Conservation (phyloP, 2,329 filamentous ascomycete genomes). For the Nemania sp. region DNA sequence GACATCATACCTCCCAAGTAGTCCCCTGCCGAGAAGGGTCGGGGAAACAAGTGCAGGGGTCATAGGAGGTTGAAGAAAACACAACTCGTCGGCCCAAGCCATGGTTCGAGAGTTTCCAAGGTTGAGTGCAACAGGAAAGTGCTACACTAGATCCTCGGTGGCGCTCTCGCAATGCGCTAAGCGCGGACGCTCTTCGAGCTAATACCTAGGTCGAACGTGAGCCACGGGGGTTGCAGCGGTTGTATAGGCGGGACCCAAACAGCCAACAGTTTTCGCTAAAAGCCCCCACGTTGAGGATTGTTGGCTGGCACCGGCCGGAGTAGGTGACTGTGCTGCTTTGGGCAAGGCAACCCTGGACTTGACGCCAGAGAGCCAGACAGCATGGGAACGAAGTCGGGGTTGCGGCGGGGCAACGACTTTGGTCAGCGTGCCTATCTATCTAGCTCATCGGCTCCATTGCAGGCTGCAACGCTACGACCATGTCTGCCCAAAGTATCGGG, state of each 20-base stretch:
- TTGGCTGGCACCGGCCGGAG: constrained; percentile 9
- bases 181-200: constrained; percentile 13
- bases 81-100: background rate
- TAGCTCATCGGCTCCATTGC: constrained; percentile 1
- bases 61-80: background rate
- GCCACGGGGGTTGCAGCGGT: constrained; percentile 2
- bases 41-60: constrained; percentile 12
- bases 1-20: constrained; percentile 18
- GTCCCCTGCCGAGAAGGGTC: constrained; percentile 26
- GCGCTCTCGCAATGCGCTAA: constrained; percentile 14
- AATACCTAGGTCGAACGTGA: background rate
- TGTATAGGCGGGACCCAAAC: background rate
- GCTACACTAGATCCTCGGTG: constrained; percentile 1
- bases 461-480: background rate
- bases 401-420: background rate
- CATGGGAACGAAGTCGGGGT: background rate
- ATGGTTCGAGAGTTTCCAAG: background rate
- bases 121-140: background rate
- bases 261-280: constrained; percentile 7
- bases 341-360: constrained; percentile 9
- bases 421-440: background rate
- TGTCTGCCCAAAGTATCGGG: constrained; percentile 2
- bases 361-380: background rate
- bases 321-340: constrained; percentile 8
- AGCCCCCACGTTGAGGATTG: constrained; percentile 16